Conservation (phyloP, 2,329 filamentous ascomycete species). For the Hypoxylon sp. region DNA sequence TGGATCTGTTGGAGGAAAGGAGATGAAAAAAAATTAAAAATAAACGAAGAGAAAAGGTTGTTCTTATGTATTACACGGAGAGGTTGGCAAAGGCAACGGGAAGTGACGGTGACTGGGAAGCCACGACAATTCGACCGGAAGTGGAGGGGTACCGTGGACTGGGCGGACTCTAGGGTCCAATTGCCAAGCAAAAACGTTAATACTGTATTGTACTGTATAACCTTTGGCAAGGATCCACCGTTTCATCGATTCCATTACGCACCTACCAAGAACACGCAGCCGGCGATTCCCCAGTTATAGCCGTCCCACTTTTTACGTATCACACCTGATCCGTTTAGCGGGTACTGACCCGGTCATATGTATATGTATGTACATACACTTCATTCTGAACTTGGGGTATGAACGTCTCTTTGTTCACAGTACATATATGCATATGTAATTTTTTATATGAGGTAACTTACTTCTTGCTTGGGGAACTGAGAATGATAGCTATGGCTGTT, state of each 20-base stretch:
- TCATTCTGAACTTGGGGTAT: neutral
- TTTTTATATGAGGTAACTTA: neutral
- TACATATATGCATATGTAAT: neutral
- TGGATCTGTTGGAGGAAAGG: slow-evolving; percentile 21
- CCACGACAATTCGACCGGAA: slow-evolving; percentile 43
- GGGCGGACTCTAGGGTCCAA: slow-evolving; percentile 19
- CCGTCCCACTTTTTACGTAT: slow-evolving; percentile 28
- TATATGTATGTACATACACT: slow-evolving; percentile 1
- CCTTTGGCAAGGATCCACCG: slow-evolving; percentile 22
- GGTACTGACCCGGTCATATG: neutral
- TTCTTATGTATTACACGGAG: slow-evolving; percentile 37
- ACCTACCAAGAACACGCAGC: slow-evolving; percentile 11
- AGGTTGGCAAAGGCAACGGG: slow-evolving; percentile 22
- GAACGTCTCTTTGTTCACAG: neutral
- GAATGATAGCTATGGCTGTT: neutral
- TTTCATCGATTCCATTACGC: slow-evolving; percentile 31
- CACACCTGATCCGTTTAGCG: slow-evolving; percentile 9
- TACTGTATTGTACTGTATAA: slow-evolving; percentile 38
- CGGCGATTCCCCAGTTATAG: slow-evolving; percentile 24
- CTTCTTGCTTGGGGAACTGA: neutral
- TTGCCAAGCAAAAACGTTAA: slow-evolving; percentile 14
- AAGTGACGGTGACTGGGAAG: slow-evolving; percentile 24
- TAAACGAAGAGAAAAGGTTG: slow-evolving; percentile 16
- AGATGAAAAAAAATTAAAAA: neutral
- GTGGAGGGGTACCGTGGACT: slow-evolving; percentile 38